Base-by-base conservation (phyloP, 1,139 yeast species). In the Tardiomyces depauwii region DNA sequence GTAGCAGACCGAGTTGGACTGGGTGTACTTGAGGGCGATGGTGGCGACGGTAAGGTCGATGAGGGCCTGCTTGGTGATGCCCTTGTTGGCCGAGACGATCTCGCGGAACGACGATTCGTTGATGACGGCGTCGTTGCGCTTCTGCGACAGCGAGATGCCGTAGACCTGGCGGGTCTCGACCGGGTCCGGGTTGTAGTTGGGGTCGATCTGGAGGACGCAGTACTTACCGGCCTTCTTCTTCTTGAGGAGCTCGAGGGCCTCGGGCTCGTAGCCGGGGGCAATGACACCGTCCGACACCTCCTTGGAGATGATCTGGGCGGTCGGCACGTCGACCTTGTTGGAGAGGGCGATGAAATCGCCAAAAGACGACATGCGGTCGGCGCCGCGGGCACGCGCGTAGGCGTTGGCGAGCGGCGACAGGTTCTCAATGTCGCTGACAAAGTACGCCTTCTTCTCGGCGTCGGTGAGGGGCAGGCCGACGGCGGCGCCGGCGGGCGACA, bases 341-440 rank as follows among this genome's bases (percentile, higher is more conserved):
- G 96, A 87, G 54, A 91, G 76, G 47, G 98, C 98, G 62, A 91
- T 91, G 76, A 89, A 91, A 71, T 91, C 98, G 64, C 98, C 98
- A 63, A 91, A 91, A 14, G 96, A 86, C 13, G 97, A 88, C 98
- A 91, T 91, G 76, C 98, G 83, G 72, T 91, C 98, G 55, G 98
- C 98, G 67, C 98, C 98, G 71, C 98, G 84, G 47, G 98, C 98
- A 71, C 98, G 84, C 41, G 98, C 98, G 62, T 91, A 91, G 50
- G 98, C 98, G 63, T 85, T 85, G 53, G 98, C 98, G 64, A 91
- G 76, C 50, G 97, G 97, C 30, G 96, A 86, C 65, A 91, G 74
- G 74, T 88, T 85, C 70, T 87, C 95, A 62, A 91, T 87, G 66
- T 87, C 96, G 59, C 80, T 80, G 53, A 91, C 98, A 66, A 91